Base-by-base conservation (phyloP, 306 rosid genomes). In the Citrullus colocynthis region DNA sequence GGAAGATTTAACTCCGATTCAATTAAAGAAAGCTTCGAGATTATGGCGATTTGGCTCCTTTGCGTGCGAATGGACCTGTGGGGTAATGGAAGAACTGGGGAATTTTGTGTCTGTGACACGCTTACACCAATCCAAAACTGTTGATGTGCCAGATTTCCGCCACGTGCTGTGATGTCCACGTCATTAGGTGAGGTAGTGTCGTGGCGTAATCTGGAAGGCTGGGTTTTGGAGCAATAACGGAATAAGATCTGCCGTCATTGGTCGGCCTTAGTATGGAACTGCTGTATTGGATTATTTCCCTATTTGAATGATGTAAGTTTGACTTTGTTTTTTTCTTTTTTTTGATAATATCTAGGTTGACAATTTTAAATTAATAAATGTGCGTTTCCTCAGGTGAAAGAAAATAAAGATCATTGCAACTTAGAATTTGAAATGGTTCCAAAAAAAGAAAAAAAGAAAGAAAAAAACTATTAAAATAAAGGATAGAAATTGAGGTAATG, bases 151-250 rank as follows among this genome's bases (percentile, higher is more conserved):
- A 9, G 18, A 79, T 59, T 60, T 39, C 7, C 28, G 87, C 82
- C 87, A 51, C 87, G 79, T 79, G 2, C 7, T 13, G 1, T 18
- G 37, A 32, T 6, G 45, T 11, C 61, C 45, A 73, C 30, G 37
- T 73, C 44, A n/a, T 73, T 15, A 7, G 76, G 3, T 49, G 20
- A 24, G 49, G 8, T 73, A 69, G 42, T 75, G 66, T 9, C 82
- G 82, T 75, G 82, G 73, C 78, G 55, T 65, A 59, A 79, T 75
- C 65, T 0, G 11, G 6, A 51, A 37, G 73, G 73, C 51, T 37
- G 11, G 24, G 44, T 7, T 34, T 58, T 58, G 34, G 15, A 58
- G 7, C 16, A 2, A 18, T 5, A 13, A 61, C 4, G 0, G 20
- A 30, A 30, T 13, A 2, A 11, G 4, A 62, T 62, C 4, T 30